Base-by-base conservation (phyloP, 1,284 basidiomycete genomes). In the Cutaneotrichosporon sp. region DNA sequence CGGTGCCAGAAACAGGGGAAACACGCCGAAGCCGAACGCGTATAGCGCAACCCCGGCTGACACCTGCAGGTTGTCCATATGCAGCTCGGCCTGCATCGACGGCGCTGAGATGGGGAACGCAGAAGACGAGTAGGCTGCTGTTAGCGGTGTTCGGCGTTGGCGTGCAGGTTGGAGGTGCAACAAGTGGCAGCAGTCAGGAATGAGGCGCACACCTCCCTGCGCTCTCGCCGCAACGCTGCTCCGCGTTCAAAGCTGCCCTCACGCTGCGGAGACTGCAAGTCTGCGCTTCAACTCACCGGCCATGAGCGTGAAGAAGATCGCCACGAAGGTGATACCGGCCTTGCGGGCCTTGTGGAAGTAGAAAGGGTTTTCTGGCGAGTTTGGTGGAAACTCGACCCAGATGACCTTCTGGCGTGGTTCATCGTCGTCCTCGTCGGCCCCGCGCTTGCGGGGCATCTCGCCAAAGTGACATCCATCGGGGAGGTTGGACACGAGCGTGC, bases 1-100 rank as follows among this genome's bases (percentile, higher is more conserved):
- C 1, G 87, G 84, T 0, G 86, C 83, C 0, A 84, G 79, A 3
- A 87, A 76, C 10, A 90, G 78, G 0, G 88, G 88, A 2, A 84
- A 78, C 14, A 87, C 53, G 14, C 49, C 84, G 61, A 88, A 90
- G 1, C 86, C 87, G 26, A 39, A 49, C 26, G 64, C 75, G 68
- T 80, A 88, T 27, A 82, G 75, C 54, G 79, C 81, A 32, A 84
- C 74, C 0, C 81, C 87, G 20, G 82, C 72, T 3, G 81, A 83
- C 4, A 82, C 82, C 61, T 84, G 79, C 33, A 83, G 78, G 22
- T 77, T 63, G 0, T 80, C 83, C 51, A 81, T 81, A 33, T 81
- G 76, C 12, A 88, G 72, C 59, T 87, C 85, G n/a, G 71, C 71
- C 16, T 75, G 79, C 85, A 88, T 87, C 3, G 80, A 80, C 2